Evolutionary conservation across 768 basidiomycete species (phyloP), one percentile per base, ranked within the genome.

Genomic region (Boletus speciosus): DNA sequence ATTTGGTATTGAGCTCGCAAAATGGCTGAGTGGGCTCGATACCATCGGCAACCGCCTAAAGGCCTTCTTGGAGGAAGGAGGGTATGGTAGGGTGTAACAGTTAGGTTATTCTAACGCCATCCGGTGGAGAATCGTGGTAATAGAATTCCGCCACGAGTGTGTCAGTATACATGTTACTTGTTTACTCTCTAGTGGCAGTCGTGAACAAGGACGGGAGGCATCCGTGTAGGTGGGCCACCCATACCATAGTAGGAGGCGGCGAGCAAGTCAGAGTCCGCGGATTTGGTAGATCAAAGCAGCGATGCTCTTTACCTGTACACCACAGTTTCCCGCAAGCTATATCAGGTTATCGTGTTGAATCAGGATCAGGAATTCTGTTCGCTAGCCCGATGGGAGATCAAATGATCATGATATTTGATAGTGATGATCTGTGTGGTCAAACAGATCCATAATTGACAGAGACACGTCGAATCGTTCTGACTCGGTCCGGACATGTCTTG

Each of bases 11-110:
- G 85, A 84, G 62, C 73, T 90, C 21, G 65, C 63, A 9, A 78
- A 76, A 55, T 90, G 88, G 88, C 75, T 90, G 1, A 66, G 52
- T 1, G 86, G 79, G 0, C 74, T 90, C n/a, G 83, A 85, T 44
- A 65, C 54, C 32, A 75, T 88, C 44, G 81, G 81, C 16, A 63
- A 61, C 51, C 80, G 77, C 38, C 64, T 85, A 58, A 78, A 76
- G 57, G 54, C 35, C 2, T 89, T 89, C 62, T 69, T 89, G 41
- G 78, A 75, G 54, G 75, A 79, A 55, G 85, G 82, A 34, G 78
- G 76, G 29, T 78, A 87, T 58, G 81, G 75, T 71, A 83, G 71
- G 54, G 77, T 86, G 8, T 85, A 41, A 70, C 25, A 29, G n/a
- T 16, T 34, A 3, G 27, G 29, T 44, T 54, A 45, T 47, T 45